phyloP scores from a whole-genome alignment of 805 yeast genomes.

The Peterozyma toletana region DNA sequence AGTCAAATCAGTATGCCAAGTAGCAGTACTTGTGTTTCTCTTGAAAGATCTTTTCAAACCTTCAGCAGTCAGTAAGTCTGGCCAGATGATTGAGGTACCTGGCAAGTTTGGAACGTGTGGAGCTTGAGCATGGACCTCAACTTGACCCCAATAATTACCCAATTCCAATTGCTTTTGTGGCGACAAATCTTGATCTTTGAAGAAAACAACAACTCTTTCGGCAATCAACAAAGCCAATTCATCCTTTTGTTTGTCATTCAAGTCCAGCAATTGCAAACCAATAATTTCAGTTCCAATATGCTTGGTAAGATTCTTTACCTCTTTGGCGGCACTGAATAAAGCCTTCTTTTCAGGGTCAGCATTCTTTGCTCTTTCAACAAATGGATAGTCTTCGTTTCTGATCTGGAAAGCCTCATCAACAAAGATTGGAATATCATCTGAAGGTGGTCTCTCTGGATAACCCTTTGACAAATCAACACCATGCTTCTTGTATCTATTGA shows the following conservation, averaged over 20 bases:
- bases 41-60: conserved; percentile 2
- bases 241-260: conserved; percentile 31
- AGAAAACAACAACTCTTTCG: conserved; percentile 41
- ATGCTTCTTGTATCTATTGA: conserved; percentile 24
- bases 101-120: conserved; percentile 25
- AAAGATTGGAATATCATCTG: conserved; percentile 25
- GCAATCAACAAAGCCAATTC: conserved; percentile 36
- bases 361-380: conserved; percentile 24
- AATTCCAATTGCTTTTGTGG: conserved; percentile 35
- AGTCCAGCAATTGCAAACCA: conserved; percentile 35
- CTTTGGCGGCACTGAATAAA: conserved; percentile 30
- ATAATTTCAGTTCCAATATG: conserved; percentile 43
- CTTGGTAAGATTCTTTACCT: conserved; percentile 34
- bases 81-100: conserved; percentile 36
- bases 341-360: conserved; percentile 38
- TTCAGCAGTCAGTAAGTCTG: conserved; percentile 19
- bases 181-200: conserved; percentile 37
- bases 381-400: conserved; percentile 26
- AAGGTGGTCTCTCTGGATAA: conserved; percentile 30
- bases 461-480: conserved; percentile 31
- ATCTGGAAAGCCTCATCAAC: conserved; percentile 32
- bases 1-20: conserved; percentile 41
- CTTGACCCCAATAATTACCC: conserved; percentile 39
- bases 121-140: conserved; percentile 31
- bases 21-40: conserved; percentile 11